Base-by-base conservation (phyloP, 257 asterid species). In the Verbena officinalis region DNA sequence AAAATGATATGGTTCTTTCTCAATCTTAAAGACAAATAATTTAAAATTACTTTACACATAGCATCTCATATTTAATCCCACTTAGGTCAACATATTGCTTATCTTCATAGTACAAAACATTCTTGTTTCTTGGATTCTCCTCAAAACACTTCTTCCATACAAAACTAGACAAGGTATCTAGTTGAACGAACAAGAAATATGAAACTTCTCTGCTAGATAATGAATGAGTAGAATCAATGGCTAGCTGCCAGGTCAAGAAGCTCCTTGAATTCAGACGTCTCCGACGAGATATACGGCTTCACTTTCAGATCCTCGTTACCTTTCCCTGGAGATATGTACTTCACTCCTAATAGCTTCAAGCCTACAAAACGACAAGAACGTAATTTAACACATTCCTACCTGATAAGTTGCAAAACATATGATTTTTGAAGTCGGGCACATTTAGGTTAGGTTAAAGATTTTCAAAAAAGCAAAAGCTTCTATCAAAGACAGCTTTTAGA, bases 321-420 rank as follows among this genome's bases (percentile, higher is more conserved):
- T 74, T 83, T 83, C 42, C 77, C 83, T 1, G 97, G 97, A 59
- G 97, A 94, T 34, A 82, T 5, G 40, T 83, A 90, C 71, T 78
- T 86, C 45, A 90, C 79, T 44, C 97, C 99, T n/a, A 90, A 36
- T 22, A 90, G 85, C 83, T 85, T 81, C 64, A 84, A 10, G 75
- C 93, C 99, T 94, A 68, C 82, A 78, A 76, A 43, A 72, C 46
- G 30, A 36, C 31, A 62, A 55, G 20, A 7, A 57, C 40, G 67
- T 21, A 3, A 22, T 24, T 21, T 31, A 40, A 68, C 16, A 43
- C 22, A 38, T 34, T 30, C 22, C 14, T 7, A 31, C 52, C 30
- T 64, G 38, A 64, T 4, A 19, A 34, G 50, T 49, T 50, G 69
- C 42, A 50, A 30, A 39, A 22, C 27, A 36, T 44, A 19, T 30